phyloP scores from a whole-genome alignment of 805 yeast genomes.

The baker's yeast (Saccharomyces cerevisiae) region DNA sequence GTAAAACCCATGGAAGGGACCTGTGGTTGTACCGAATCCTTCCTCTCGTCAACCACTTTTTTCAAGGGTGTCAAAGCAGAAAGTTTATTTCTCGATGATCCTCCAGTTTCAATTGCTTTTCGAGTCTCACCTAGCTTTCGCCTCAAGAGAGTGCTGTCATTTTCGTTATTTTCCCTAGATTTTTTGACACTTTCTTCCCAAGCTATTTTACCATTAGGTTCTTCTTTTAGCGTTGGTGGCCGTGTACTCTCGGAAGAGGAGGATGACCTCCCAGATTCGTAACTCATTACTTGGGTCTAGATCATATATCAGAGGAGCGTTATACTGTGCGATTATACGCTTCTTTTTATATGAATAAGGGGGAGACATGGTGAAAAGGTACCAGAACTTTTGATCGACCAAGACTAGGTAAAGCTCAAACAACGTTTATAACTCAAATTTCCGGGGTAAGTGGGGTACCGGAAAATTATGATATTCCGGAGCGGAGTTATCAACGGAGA shows the following conservation, averaged over 20 bases:
- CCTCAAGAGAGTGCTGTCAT: not conserved
- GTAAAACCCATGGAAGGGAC: conserved; percentile 5
- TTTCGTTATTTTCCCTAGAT: not conserved
- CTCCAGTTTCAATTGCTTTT: not conserved
- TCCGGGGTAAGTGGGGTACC: not conserved
- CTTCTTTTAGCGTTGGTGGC: not conserved
- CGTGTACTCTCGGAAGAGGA: conserved; percentile 2
- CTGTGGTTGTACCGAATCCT: not conserved
- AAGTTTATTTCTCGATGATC: conserved; percentile 1
- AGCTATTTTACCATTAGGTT: conserved; percentile 2
- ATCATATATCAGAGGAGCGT: not conserved
- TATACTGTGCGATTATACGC: not conserved
- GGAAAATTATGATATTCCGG: not conserved
- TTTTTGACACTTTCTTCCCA: not conserved
- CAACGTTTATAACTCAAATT: too few relatives aligned
- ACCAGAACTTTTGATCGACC: not conserved
- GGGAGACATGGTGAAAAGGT: not conserved
- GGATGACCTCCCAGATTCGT: conserved; percentile 1
- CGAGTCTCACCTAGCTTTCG: not conserved
- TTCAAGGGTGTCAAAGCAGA: conserved; percentile 3
- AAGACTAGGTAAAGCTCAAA: not conserved
- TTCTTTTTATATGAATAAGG: not conserved
- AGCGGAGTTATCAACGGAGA: not conserved
- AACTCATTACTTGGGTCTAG: conserved; percentile 1
- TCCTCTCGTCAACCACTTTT: not conserved